These are phyloP conservation scores for Citrullus amarus DNA, from an alignment of 306 rosid genomes.

Conservation along the genomic window DNA sequence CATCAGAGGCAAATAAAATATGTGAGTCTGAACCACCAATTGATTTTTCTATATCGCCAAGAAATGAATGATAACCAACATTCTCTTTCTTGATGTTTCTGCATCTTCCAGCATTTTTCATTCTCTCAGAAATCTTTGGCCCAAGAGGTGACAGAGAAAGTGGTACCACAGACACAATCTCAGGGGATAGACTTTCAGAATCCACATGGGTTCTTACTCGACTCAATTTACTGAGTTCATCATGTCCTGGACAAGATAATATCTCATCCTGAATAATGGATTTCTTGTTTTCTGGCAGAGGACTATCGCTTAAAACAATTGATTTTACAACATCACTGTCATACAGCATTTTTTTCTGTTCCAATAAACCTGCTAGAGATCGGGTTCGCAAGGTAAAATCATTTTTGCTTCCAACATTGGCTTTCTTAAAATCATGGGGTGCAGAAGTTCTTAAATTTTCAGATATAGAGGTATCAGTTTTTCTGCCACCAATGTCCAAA, in stretches of 20 bases:
- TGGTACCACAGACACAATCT: slow-evolving; percentile 29
- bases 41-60: slow-evolving; percentile 25
- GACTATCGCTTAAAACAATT: slow-evolving; percentile 35
- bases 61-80: slow-evolving; percentile 22
- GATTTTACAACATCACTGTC: slow-evolving; percentile 20
- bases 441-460: slow-evolving; percentile 20
- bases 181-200: slow-evolving; percentile 27
- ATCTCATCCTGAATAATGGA: slow-evolving; percentile 16
- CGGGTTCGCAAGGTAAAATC: slow-evolving; percentile 26
- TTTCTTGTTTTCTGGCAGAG: slow-evolving; percentile 33
- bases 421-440: slow-evolving; percentile 74
- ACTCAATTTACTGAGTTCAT: slow-evolving; percentile 27
- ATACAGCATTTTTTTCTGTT: slow-evolving; percentile 21
- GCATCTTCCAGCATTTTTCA: slow-evolving; percentile 28
- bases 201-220: slow-evolving; percentile 23
- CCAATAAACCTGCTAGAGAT: slow-evolving; percentile 42
- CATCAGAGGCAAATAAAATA: slow-evolving; percentile 21
- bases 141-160: slow-evolving; percentile 89
- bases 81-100: slow-evolving; percentile 27
- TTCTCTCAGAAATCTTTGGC: slow-evolving; percentile 67
- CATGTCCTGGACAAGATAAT: slow-evolving; percentile 27
- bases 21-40: slow-evolving; percentile 29
- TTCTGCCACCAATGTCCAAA: slow-evolving; percentile 56
- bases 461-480: slow-evolving; percentile 16
- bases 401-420: slow-evolving; percentile 57